Evolutionary conservation across 306 rosid species (phyloP).

Genomic region (Cucurbita ficifolia): DNA sequence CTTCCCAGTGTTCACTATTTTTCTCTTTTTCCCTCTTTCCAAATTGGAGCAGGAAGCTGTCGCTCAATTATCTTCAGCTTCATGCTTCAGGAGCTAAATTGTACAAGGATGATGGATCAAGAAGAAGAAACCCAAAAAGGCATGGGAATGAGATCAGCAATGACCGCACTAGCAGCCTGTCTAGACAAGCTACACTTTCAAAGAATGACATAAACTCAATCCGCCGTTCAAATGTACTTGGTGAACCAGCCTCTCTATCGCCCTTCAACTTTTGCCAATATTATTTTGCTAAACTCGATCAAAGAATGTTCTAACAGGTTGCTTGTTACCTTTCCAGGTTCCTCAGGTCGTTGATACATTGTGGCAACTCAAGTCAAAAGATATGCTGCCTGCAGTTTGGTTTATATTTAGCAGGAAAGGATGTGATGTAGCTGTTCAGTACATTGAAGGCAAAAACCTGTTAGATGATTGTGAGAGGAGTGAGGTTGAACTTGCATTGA

Average conservation of each 20-base stretch:
- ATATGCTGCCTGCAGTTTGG: constrained; percentile 96
- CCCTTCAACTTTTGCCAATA: neutral
- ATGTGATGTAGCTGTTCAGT: constrained; percentile 88
- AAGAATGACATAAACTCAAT: constrained; percentile 67
- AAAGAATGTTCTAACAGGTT: neutral
- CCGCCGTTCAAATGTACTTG: constrained; percentile 53
- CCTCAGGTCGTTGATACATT: constrained; percentile 79
- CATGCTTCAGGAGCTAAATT: constrained; percentile 45
- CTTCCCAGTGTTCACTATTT: neutral
- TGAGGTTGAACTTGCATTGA: constrained; percentile 83
- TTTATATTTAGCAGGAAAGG: constrained; percentile 99
- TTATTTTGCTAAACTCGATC: neutral
- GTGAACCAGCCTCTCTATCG: neutral
- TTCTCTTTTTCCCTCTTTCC: neutral
- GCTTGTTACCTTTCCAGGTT: constrained; percentile 34
- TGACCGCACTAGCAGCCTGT: constrained; percentile 39
- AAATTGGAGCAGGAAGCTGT: constrained; percentile 55
- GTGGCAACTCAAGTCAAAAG: constrained; percentile 66
- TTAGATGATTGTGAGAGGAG: constrained; percentile 68
- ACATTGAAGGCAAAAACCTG: constrained; percentile 61
- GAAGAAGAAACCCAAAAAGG: constrained; percentile 48
- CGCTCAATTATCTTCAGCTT: constrained; percentile 80
- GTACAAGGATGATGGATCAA: constrained; percentile 56
- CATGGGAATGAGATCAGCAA: constrained; percentile 28
- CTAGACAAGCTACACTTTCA: constrained; percentile 58